phyloP scores from a whole-genome alignment of 768 basidiomycete genomes.

The Amanita pallidorosea region DNA sequence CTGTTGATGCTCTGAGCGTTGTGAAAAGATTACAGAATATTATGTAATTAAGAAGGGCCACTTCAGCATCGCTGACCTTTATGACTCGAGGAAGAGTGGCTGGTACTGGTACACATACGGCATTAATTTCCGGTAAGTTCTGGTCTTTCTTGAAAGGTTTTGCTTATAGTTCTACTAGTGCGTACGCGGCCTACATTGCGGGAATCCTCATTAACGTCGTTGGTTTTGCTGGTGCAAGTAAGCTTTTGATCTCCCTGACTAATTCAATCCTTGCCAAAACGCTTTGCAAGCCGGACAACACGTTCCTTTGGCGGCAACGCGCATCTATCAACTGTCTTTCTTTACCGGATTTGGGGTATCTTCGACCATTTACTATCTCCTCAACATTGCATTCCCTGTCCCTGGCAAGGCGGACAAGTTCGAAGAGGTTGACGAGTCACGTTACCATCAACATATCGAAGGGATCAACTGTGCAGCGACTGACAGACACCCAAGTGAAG shows the following conservation, averaged over 20 bases:
- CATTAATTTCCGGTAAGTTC: conserved; percentile 52
- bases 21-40: conserved; percentile 60
- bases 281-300: conserved; percentile 33
- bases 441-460: neutral
- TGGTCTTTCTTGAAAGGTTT: conserved; percentile 4
- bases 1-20: neutral
- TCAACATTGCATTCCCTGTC: conserved; percentile 54
- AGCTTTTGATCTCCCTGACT: conserved; percentile 13
- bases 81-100: conserved; percentile 39
- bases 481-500: too few relatives aligned
- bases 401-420: conserved; percentile 35
- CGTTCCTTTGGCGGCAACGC: conserved; percentile 58
- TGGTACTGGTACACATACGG: conserved; percentile 75
- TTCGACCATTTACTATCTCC: conserved; percentile 45
- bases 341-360: conserved; percentile 77
- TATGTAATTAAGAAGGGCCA: conserved; percentile 38
- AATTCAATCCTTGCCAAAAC: conserved; percentile 1
- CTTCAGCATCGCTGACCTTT: conserved; percentile 64
- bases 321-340: conserved; percentile 70
- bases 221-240: conserved; percentile 70
- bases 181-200: conserved; percentile 55
- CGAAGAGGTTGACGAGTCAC: conserved; percentile 40
- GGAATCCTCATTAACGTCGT: conserved; percentile 82
- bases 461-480: neutral
- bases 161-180: conserved; percentile 21